Evolutionary conservation across 2,329 filamentous ascomycete species (phyloP).

Genomic region (Curvularia lunata): DNA sequence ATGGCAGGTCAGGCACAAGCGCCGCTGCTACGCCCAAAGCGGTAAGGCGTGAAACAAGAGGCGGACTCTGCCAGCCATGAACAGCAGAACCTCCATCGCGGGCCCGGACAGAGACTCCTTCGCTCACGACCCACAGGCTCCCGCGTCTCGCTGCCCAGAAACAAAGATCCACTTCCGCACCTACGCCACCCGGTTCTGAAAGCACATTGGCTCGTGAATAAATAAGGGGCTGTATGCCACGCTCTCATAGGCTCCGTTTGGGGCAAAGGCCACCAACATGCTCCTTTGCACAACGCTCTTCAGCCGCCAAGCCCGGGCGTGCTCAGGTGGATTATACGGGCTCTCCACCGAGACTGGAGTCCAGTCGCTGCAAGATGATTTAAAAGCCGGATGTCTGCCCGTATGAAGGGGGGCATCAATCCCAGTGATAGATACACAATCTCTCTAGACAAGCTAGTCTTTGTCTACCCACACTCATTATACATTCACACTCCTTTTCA

Average conservation of each 20-base stretch:
- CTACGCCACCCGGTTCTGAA: conserved; percentile 16
- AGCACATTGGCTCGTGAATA: conserved; percentile 34
- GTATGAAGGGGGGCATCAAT: conserved; percentile 30
- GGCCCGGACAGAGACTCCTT: conserved; percentile 14
- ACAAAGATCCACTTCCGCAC: conserved; percentile 22
- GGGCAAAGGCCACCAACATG: conserved; percentile 18
- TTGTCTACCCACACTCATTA: conserved; percentile 38
- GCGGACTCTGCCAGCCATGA: conserved; percentile 24
- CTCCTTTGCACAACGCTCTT: conserved; percentile 32
- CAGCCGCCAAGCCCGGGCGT: conserved; percentile 30
- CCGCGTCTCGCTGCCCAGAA: conserved; percentile 38
- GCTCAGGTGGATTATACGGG: conserved; percentile 26
- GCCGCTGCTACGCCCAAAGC: conserved; percentile 24
- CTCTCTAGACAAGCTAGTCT: conserved; percentile 42
- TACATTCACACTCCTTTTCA: conserved; percentile 36
- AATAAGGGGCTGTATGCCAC: conserved; percentile 25
- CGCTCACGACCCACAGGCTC: conserved; percentile 22
- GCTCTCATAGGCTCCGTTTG: conserved; percentile 28
- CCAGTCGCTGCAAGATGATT: conserved; percentile 18
- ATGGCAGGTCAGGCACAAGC: conserved; percentile 26
- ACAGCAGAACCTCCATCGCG: conserved; percentile 24
- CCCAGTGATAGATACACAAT: conserved; percentile 30
- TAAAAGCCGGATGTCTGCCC: conserved; percentile 30
- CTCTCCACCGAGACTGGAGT: conserved; percentile 19
- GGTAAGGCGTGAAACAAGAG: conserved; percentile 35